Evolutionary conservation across 176 grass and related monocot genomes (phyloP), one percentile per base, ranked within the genome.

Genomic region (Lolium multiflorum): DNA sequence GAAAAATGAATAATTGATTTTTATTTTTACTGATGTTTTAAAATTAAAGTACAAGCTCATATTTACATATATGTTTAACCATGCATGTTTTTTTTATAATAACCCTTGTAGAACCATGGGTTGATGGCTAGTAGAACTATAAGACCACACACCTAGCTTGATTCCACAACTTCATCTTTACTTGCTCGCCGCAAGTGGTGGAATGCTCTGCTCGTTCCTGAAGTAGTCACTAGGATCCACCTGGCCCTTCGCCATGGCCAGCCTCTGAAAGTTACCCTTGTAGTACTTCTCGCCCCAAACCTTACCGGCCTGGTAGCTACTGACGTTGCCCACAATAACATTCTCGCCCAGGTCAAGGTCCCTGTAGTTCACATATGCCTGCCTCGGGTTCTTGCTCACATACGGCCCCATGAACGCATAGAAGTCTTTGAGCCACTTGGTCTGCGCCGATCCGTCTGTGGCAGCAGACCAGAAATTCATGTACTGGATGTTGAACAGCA

Each of bases 121-220:
- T 4, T 15, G 14, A 4, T 54, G 4, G 13, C 49, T 13, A 51
- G 12, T 51, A 49, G 10, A 44, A 44, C 43, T 54, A 17, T 54
- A 54, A 17, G 15, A 17, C 24, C 4, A 22, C n/a, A 22, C n/a
- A 61, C 11, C 3, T 24, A 24, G 3, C 18, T 61, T 61, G 58
- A 24, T 0, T 4, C 0, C 5, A 16, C 13, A 65, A 31, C 25
- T 52, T 16, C 17, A 39, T 68, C 2, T 0, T 50, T 17, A 90
- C 2, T 86, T 44, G 17, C 6, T 82, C 4, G 21, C 28, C 4
- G 41, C 11, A 18, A 76, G 63, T 48, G 93, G 90, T 4, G 93
- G 90, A 58, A 94, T 80, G 61, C 90, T 92, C 60, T 92, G 88
- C 74, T 92, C 90, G 56, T 92, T 92, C 52, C 90, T 84, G 88